Evolutionary conservation across 352 stramenopile genomes (phyloP).

Genomic region (Globisporangium echinulatum): DNA sequence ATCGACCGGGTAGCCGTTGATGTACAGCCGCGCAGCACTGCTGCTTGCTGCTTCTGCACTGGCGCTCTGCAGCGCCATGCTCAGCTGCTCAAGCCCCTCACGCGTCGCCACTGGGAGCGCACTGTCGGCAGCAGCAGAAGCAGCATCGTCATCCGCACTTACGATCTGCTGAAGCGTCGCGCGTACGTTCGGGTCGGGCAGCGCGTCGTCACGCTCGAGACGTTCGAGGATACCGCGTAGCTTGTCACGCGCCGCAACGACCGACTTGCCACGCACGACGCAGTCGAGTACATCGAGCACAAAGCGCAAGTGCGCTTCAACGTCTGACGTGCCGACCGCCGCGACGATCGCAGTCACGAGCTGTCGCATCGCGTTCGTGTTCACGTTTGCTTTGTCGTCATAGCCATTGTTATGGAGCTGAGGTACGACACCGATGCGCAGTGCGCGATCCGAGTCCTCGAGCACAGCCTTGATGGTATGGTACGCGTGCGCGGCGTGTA

Average conservation of each 20-base stretch:
- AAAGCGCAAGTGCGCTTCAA: slow-evolving; percentile 42
- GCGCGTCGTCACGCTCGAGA: slow-evolving; percentile 11
- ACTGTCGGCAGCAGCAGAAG: background rate
- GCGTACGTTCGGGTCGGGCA: background rate
- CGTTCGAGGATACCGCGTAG: slow-evolving; percentile 37
- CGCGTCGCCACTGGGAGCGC: slow-evolving; percentile 16
- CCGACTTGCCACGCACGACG: slow-evolving; percentile 43
- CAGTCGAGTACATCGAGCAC: slow-evolving; percentile 51
- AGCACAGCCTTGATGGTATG: slow-evolving; percentile 52
- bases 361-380: slow-evolving; percentile 11
- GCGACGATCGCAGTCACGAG: slow-evolving; percentile 43
- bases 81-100: slow-evolving; percentile 28
- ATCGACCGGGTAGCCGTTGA: slow-evolving; percentile 65
- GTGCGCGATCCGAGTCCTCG: slow-evolving; percentile 53
- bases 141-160: background rate
- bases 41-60: slow-evolving; percentile 6
- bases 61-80: slow-evolving; percentile 32
- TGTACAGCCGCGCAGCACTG: slow-evolving; percentile 35
- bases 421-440: slow-evolving; percentile 58
- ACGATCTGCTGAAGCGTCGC: slow-evolving; percentile 20
- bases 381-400: background rate
- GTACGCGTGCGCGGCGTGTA: slow-evolving; percentile 51
- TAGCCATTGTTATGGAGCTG: slow-evolving; percentile 16
- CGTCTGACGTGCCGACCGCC: slow-evolving; percentile 46
- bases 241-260: slow-evolving; percentile 43